These are phyloP conservation scores for Penicillium argentinense DNA, from an alignment of 495 filamentous ascomycete genomes.

Conservation along the genomic window DNA sequence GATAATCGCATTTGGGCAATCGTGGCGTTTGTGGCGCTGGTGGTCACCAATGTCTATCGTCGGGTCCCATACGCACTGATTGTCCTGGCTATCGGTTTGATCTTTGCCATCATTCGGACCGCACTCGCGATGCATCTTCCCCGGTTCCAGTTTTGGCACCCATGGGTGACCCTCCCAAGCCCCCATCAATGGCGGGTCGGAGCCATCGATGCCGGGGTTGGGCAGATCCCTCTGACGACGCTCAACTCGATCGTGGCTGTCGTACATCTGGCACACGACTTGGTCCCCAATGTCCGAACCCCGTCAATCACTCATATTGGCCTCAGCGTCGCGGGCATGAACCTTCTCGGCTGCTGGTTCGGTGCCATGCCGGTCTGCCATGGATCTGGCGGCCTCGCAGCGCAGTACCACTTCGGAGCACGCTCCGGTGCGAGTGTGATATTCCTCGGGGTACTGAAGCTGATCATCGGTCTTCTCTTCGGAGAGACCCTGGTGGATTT, in stretches of 20 bases:
- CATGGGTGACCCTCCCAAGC: slow-evolving; percentile 42
- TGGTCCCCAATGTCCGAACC: slow-evolving; percentile 64
- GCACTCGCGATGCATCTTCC: slow-evolving; percentile 38
- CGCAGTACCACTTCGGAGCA: slow-evolving; percentile 86
- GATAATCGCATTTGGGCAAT: slow-evolving; percentile 76
- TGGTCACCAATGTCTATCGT: slow-evolving; percentile 58
- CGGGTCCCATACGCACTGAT: slow-evolving; percentile 74
- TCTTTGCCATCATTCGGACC: slow-evolving; percentile 51
- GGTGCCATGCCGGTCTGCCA: slow-evolving; percentile 96
- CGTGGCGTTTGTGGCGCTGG: slow-evolving; percentile 65
- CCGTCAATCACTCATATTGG: slow-evolving; percentile 74
- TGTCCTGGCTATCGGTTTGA: slow-evolving; percentile 63
- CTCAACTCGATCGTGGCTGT: slow-evolving; percentile 91
- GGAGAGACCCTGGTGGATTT: slow-evolving; percentile 67
- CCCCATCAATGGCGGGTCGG: slow-evolving; percentile 48
- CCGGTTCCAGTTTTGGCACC: slow-evolving; percentile 51
- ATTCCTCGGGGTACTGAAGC: slow-evolving; percentile 73
- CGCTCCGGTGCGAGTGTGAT: slow-evolving; percentile 82
- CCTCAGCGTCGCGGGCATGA: slow-evolving; percentile 78
- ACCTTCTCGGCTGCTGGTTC: slow-evolving; percentile 83
- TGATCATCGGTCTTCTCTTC: slow-evolving; percentile 71
- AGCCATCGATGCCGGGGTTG: slow-evolving; percentile 62
- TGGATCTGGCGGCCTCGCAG: slow-evolving; percentile 86
- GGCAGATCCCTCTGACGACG: slow-evolving; percentile 85
- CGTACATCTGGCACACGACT: slow-evolving; percentile 67